Evolutionary conservation across 2,329 filamentous ascomycete species (phyloP), one percentile per base, ranked within the genome.

Genomic region (Camillea tinctor): DNA sequence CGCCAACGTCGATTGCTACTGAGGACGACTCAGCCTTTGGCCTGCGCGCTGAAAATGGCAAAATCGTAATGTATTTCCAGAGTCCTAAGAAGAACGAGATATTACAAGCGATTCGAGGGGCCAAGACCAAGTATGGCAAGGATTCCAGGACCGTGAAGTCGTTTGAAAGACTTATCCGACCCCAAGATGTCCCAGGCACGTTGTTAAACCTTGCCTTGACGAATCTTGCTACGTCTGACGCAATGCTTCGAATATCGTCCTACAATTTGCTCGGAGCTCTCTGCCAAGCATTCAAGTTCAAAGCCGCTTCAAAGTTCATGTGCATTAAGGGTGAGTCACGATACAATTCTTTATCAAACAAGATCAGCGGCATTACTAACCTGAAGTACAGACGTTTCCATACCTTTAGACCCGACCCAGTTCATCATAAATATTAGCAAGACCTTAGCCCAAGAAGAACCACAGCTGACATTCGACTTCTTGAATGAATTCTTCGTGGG

Each of bases 401-500:
- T 90, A 57, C 88, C 88, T 0, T 72, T 85, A 48, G 85, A 89
- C 61, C 83, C 87, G 1, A 84, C 85, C 3, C 79, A 81, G 22
- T 89, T 90, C 69, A 86, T 90, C 50, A 77, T 90, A 66, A 81
- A 83, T 52, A 87, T 90, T 52, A 90, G 88, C 75, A 83, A 82
- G 67, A 82, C 85, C 62, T 76, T 90, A 17, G 87, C 88, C 8
- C 74, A 77, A 26, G 81, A 86, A 20, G 87, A 90, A 68, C 85
- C 88, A 21, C 87, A 89, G 66, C 78, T 90, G 7, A 90, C 88
- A 0, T 83, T 81, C 7, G 88, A 90, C 68, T 90, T 90, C 67
- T 69, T 90, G 48, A 89, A 87, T n/a, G 88, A 90, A 67, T 90
- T 90, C 69, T 90, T 90, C 60, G 85, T 89, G 22, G 86, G 87